Percentiles rank a stretch among this genome's conserved stretches.
These are phyloP conservation scores for Auricularia sp. DNA, from an alignment of 768 basidiomycete genomes.

Conservation along the genomic window DNA sequence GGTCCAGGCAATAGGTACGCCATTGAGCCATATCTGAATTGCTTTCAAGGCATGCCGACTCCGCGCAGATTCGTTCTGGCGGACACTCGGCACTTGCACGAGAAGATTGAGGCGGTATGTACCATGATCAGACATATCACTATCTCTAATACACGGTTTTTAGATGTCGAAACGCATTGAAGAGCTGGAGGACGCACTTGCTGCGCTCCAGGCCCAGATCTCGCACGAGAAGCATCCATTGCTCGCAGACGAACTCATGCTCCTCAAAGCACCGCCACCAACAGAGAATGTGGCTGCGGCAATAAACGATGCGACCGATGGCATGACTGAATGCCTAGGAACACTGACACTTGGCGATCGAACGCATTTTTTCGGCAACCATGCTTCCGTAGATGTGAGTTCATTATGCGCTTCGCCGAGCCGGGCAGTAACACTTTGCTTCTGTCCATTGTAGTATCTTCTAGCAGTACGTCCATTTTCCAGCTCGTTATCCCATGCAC, in stretches of 20 bases:
- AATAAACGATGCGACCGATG: background rate
- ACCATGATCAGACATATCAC: background rate
- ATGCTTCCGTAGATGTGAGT: background rate
- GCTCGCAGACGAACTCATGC: slow-evolving; percentile 59
- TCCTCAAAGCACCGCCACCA: slow-evolving; percentile 48
- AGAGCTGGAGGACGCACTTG: slow-evolving; percentile 63
- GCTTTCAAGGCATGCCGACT: background rate
- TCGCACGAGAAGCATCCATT: slow-evolving; percentile 49
- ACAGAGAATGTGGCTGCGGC: background rate
- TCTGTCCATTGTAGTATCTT: background rate
- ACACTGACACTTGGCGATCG: background rate
- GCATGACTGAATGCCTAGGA: background rate
- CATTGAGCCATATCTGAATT: background rate
- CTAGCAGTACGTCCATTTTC: background rate
- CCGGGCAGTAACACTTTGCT: background rate
- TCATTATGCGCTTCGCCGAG: background rate
- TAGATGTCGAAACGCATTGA: background rate
- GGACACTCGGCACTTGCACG: background rate
- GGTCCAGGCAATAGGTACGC: background rate
- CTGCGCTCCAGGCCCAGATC: slow-evolving; percentile 41
- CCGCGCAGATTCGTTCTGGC: background rate
- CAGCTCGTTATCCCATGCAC: background rate
- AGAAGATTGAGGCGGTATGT: background rate
- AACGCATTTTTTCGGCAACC: background rate
- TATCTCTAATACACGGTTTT: background rate